phyloP scores from a whole-genome alignment of 2,329 filamentous ascomycete species.

The Colletotrichum sp. region DNA sequence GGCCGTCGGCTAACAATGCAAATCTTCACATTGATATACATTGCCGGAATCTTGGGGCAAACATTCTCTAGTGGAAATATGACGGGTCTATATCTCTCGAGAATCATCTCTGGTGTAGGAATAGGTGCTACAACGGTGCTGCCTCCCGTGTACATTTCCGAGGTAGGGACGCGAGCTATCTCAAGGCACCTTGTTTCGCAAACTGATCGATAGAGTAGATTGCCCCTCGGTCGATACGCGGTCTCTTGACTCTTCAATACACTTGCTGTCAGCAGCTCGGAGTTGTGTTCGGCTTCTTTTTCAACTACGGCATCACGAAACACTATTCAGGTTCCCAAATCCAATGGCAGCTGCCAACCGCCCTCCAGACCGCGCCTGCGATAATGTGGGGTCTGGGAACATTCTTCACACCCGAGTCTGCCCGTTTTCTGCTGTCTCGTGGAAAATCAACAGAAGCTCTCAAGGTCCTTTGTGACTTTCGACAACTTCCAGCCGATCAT shows the following conservation, averaged over 20 bases:
- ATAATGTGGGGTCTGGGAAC: slow-evolving; percentile 29
- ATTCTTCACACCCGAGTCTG: slow-evolving; percentile 30
- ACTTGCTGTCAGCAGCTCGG: slow-evolving; percentile 37
- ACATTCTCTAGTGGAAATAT: slow-evolving; percentile 32
- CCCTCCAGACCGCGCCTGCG: slow-evolving; percentile 28
- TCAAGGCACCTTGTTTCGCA: neutral
- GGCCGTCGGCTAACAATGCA: slow-evolving; percentile 28
- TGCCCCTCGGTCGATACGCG: slow-evolving; percentile 31
- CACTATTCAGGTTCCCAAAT: slow-evolving; percentile 26
- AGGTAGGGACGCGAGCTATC: slow-evolving; percentile 5
- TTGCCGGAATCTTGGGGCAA: slow-evolving; percentile 38
- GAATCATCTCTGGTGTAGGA: slow-evolving; percentile 30
- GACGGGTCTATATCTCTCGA: slow-evolving; percentile 26
- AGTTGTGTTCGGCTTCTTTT: slow-evolving; percentile 38
- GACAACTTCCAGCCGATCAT: slow-evolving; percentile 30
- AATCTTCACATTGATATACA: slow-evolving; percentile 36
- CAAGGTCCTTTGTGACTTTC: slow-evolving; percentile 24
- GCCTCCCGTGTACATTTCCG: slow-evolving; percentile 32
- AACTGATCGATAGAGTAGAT: slow-evolving; percentile 20
- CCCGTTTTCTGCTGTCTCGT: slow-evolving; percentile 28
- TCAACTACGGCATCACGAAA: slow-evolving; percentile 39
- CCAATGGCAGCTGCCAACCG: slow-evolving; percentile 32
- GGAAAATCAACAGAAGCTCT: slow-evolving; percentile 25
- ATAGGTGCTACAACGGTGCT: slow-evolving; percentile 31
- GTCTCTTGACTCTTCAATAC: slow-evolving; percentile 35